These are phyloP conservation scores for Pseudogymnoascus sp. DNA, from an alignment of 2,329 filamentous ascomycete species.

Conservation along the genomic window DNA sequence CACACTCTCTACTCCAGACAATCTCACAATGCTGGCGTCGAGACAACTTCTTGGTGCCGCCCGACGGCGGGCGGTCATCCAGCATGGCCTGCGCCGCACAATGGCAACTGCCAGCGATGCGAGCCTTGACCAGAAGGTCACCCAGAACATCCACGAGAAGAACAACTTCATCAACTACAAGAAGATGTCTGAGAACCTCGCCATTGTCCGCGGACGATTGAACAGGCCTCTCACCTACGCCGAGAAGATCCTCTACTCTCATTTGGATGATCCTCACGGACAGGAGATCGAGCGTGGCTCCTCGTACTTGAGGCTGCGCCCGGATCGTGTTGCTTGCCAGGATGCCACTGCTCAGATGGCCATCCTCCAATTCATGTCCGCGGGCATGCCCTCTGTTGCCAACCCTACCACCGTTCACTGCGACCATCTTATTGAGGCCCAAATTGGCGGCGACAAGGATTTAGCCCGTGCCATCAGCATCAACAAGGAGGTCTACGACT, in stretches of 20 bases:
- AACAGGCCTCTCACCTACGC: constrained; percentile 91
- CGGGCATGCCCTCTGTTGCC: constrained; percentile 89
- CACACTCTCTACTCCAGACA: constrained; percentile 15
- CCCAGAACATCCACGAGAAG: constrained; percentile 95
- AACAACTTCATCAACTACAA: constrained; percentile 98
- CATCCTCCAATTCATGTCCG: constrained; percentile 99
- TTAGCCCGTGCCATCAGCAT: constrained; percentile 81
- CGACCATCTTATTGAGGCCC: constrained; percentile 98
- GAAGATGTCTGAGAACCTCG: constrained; percentile 98
- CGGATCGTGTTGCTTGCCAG: constrained; percentile 97
- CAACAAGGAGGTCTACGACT: constrained; percentile 99
- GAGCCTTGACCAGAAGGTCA: constrained; percentile 89
- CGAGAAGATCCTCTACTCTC: constrained; percentile 99
- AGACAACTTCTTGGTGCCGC: constrained; percentile 63
- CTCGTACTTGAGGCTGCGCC: constrained; percentile 93
- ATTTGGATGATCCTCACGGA: constrained; percentile 91
- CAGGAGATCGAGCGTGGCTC: constrained; percentile 94
- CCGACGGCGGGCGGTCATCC: constrained; percentile 53
- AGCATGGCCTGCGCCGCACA: constrained; percentile 57
- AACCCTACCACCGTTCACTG: constrained; percentile 97
- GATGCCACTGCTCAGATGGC: constrained; percentile 99
- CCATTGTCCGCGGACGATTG: constrained; percentile 79
- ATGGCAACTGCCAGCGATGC: constrained; percentile 84
- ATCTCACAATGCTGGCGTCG: constrained; percentile 59
- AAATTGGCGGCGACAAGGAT: constrained; percentile 90